Evolutionary conservation across 2,329 filamentous ascomycete genomes (phyloP), one percentile per base, ranked within the genome.

Genomic region (Tolypocladium album): DNA sequence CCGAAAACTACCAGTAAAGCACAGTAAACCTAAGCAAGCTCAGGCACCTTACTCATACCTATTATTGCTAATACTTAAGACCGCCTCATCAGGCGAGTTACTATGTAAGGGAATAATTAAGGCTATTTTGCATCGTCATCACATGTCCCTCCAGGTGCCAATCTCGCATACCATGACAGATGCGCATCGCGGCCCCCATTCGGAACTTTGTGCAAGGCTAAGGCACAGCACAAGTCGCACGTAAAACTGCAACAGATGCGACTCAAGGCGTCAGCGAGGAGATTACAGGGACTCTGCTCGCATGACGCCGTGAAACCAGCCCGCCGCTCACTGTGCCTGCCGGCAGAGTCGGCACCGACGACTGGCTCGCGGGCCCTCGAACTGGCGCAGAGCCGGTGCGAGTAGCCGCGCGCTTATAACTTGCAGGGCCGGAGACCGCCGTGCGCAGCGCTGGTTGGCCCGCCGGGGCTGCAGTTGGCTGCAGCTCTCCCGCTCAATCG

Each of bases 391-490:
- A 31, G 52, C 22, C 39, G 27, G 27, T 31, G 27, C 27, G 27
- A 15, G 40, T 59, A 61, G 59, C 58, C 62, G 62, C 62, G 62
- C 62, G 62, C 62, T 61, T 63, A 43, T 15, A 31, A 36, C 1
- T 38, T 38, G 11, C 36, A 38, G 57, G 42, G 1, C 4, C 15
- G 27, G 8, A 11, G 27, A 34, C 8, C 6, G 27, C 47, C 47
- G 2, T 34, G 27, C 8, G 27, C 17, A 12, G 12, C 31, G 50
- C 17, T 53, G 50, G 50, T 53, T 53, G 50, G 50, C 50, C 6
- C 11, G 50, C 50, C 27, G 20, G 3, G 15, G 47, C 47, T 50
- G 47, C 24, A 20, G 15, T 27, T 31, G 24, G 27, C 27, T 53
- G 50, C 50, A 36, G 27, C 31, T 36, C 27, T 36, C 12, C 24